These are phyloP conservation scores for Physcia stellaris DNA, from an alignment of 495 filamentous ascomycete genomes.

Conservation along the genomic window DNA sequence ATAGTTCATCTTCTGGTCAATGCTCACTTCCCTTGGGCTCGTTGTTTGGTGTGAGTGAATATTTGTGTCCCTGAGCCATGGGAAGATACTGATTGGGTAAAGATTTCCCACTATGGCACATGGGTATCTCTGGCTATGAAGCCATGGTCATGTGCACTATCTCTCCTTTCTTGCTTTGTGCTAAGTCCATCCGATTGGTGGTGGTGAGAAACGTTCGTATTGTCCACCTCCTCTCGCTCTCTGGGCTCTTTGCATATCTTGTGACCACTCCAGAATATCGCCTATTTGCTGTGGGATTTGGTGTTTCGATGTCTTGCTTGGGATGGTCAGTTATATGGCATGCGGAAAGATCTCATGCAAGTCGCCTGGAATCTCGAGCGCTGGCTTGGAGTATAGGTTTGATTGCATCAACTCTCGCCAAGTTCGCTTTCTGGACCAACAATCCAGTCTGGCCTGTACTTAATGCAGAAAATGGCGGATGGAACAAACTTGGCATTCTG, in stretches of 20 bases:
- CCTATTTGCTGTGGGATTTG: conserved; percentile 68
- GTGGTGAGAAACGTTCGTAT: conserved; percentile 53
- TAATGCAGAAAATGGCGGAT: conserved; percentile 78
- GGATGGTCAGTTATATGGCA: conserved; percentile 71
- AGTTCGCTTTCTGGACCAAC: conserved; percentile 92
- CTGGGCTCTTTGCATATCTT: conserved; percentile 67
- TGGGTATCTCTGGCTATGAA: conserved; percentile 98
- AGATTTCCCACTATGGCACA: conserved; percentile 99
- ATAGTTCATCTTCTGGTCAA: conserved; percentile 97
- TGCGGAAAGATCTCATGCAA: conserved; percentile 59
- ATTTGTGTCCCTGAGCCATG: no score
- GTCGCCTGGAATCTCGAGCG: conserved; percentile 65
- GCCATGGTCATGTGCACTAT: conserved; percentile 71
- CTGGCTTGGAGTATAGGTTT: conserved; percentile 72
- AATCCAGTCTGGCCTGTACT: conserved; percentile 96
- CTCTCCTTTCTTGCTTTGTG: conserved; percentile 68
- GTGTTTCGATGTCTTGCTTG: conserved; percentile 63
- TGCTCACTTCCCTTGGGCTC: conserved; percentile 75
- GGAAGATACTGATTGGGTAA: no score
- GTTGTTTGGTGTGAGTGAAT: conserved; percentile 88
- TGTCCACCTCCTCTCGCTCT: conserved; percentile 61
- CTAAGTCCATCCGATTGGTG: conserved; percentile 51
- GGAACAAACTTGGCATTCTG: conserved; percentile 70
- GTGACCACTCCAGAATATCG: conserved; percentile 60
- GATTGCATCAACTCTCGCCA: conserved; percentile 71